phyloP scores from a whole-genome alignment of 2,329 filamentous ascomycete species.

The Colletotrichum cereale region DNA sequence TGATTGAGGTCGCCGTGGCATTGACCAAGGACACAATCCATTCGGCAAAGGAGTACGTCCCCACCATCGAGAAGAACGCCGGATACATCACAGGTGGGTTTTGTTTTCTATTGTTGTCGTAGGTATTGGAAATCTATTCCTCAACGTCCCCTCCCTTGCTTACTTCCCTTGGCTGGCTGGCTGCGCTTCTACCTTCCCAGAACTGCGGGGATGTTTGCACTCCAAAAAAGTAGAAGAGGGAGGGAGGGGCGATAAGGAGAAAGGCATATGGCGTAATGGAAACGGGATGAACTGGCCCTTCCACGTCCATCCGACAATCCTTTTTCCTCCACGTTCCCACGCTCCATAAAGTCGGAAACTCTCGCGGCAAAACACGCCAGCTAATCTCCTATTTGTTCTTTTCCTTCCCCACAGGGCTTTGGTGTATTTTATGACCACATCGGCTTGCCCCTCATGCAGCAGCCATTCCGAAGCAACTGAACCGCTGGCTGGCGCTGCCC shows the following conservation, averaged over 20 bases:
- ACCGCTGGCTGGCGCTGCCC: constrained; percentile 54
- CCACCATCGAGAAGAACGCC: constrained; percentile 60
- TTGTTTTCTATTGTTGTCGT: neutral
- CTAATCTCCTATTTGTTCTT: constrained; percentile 11
- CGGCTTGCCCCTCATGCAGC: constrained; percentile 50
- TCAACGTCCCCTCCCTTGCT: neutral
- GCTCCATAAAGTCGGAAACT: neutral
- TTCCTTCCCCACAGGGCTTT: constrained; percentile 48
- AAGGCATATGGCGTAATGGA: neutral
- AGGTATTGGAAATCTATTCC: neutral
- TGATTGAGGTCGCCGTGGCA: constrained; percentile 61
- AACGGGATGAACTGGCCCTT: neutral
- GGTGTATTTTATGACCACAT: constrained; percentile 55
- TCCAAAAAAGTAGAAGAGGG: neutral
- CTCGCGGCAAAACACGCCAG: neutral
- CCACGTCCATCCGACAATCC: neutral
- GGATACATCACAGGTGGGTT: constrained; percentile 60
- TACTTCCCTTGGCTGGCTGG: neutral
- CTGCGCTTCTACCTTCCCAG: neutral
- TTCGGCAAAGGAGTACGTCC: constrained; percentile 59
- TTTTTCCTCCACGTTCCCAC: neutral
- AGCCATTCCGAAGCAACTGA: constrained; percentile 52
- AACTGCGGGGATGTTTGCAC: neutral
- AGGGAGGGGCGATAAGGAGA: neutral
- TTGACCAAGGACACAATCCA: constrained; percentile 59